These are phyloP conservation scores for Thuja plicata DNA, from an alignment of 83 land plant species.

Conservation along the genomic window DNA sequence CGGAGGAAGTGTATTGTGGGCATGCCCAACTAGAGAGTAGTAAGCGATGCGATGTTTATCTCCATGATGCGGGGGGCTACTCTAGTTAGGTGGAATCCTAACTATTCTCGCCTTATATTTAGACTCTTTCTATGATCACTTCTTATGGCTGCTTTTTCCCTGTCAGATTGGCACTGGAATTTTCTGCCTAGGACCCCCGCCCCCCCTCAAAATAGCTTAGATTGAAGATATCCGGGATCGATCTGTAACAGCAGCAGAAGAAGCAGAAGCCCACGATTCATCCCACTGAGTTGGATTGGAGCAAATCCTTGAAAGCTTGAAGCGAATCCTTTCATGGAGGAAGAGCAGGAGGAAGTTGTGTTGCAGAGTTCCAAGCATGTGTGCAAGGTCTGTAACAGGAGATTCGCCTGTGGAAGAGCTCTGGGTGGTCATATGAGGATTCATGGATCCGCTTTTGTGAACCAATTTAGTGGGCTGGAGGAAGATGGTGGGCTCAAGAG, in stretches of 20 bases:
- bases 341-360: constrained; percentile 13
- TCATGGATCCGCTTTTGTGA: neutral
- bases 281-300: neutral
- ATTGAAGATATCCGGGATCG: neutral
- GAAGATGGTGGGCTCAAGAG: neutral
- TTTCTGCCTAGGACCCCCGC: neutral
- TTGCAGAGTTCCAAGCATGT: constrained; percentile 18
- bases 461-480: neutral
- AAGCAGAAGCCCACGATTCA: neutral
- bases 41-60: neutral
- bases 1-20: too few relatives aligned
- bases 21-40: neutral
- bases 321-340: constrained; percentile 9
- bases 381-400: constrained; percentile 47
- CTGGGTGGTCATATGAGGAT: constrained; percentile 59
- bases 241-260: neutral
- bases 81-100: constrained; percentile 14
- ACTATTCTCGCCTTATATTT: constrained; percentile 12
- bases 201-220: neutral
- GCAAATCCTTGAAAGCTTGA: neutral
- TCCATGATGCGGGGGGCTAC: neutral
- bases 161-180: neutral
- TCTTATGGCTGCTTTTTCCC: neutral
- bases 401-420: constrained; percentile 56
- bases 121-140: constrained; percentile 4